phyloP scores from a whole-genome alignment of 306 rosid species.

The Citrullus mucosospermus region DNA sequence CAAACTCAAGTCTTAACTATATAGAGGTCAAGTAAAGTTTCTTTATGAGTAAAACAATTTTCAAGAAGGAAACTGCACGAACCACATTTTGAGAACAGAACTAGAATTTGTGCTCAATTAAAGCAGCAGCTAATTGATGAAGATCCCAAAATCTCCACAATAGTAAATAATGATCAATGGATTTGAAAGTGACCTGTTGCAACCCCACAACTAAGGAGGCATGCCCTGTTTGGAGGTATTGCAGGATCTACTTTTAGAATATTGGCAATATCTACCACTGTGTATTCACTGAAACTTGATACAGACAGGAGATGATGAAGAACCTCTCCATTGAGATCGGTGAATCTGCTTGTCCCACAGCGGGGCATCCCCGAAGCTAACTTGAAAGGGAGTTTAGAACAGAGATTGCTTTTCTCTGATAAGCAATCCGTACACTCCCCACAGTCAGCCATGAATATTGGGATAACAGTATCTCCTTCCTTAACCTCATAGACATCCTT shows the following conservation, averaged over 20 bases:
- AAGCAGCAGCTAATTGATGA: not conserved
- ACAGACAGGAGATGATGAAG: constrained; percentile 47
- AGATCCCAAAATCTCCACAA: not conserved
- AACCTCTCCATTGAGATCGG: constrained; percentile 42
- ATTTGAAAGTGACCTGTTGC: constrained; percentile 41
- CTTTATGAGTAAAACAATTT: not conserved
- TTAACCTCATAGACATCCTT: constrained; percentile 43
- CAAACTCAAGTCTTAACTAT: not conserved
- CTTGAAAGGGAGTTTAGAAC: constrained; percentile 46
- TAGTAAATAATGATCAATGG: not conserved
- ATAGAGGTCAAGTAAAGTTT: not conserved
- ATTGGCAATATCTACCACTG: constrained; percentile 54
- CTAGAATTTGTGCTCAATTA: not conserved
- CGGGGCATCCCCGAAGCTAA: constrained; percentile 56
- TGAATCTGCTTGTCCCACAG: constrained; percentile 55
- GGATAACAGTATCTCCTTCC: constrained; percentile 66
- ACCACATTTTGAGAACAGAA: not conserved
- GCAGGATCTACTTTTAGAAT: constrained; percentile 35
- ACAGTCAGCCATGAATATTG: constrained; percentile 56
- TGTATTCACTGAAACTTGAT: constrained; percentile 69
- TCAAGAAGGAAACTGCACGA: no score
- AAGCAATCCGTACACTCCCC: constrained; percentile 54
- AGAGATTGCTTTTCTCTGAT: constrained; percentile 61
- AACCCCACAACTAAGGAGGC: constrained; percentile 75
- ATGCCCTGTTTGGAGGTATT: constrained; percentile 30